Conservation (phyloP, 768 basidiomycete genomes). For the Pleurotus djamor region DNA sequence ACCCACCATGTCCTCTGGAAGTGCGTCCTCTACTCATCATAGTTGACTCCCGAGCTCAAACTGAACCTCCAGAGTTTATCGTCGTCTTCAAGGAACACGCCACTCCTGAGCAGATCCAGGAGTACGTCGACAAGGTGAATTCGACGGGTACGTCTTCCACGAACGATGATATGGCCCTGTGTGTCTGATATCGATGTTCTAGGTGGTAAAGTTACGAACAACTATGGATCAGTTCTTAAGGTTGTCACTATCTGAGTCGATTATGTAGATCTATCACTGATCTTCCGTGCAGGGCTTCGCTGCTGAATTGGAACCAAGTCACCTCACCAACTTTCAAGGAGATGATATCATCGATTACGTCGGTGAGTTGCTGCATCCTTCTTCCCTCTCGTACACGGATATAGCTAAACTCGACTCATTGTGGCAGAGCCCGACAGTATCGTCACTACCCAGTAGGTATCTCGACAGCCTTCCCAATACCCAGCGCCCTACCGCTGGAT, state of each 20-base stretch:
- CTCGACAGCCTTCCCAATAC: too few relatives aligned
- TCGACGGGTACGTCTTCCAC: constrained; percentile 26
- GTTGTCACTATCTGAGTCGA: constrained; percentile 18
- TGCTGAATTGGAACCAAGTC: constrained; percentile 29
- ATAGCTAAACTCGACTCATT: too few relatives aligned
- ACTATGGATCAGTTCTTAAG: constrained; percentile 35
- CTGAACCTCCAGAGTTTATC: constrained; percentile 39
- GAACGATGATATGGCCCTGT: too few relatives aligned
- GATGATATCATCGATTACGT: constrained; percentile 18
- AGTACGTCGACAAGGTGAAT: constrained; percentile 35
- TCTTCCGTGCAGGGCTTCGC: constrained; percentile 36
- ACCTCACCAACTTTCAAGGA: constrained; percentile 20
- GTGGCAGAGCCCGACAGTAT: constrained; percentile 38
- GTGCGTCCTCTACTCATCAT: neutral
- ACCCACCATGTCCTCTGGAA: constrained; percentile 10
- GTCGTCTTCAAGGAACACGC: constrained; percentile 52
- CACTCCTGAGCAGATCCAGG: constrained; percentile 34
- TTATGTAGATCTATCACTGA: neutral
- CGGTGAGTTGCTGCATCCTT: constrained; percentile 9
- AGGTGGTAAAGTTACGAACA: constrained; percentile 44
- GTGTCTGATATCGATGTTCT: neutral
- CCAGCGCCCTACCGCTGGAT: too few relatives aligned
- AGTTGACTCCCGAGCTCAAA: neutral
- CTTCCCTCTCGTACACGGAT: too few relatives aligned
- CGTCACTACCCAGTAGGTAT: constrained; percentile 37